These are phyloP conservation scores for Starmerella sp. DNA, from an alignment of 805 yeast species.

Conservation along the genomic window DNA sequence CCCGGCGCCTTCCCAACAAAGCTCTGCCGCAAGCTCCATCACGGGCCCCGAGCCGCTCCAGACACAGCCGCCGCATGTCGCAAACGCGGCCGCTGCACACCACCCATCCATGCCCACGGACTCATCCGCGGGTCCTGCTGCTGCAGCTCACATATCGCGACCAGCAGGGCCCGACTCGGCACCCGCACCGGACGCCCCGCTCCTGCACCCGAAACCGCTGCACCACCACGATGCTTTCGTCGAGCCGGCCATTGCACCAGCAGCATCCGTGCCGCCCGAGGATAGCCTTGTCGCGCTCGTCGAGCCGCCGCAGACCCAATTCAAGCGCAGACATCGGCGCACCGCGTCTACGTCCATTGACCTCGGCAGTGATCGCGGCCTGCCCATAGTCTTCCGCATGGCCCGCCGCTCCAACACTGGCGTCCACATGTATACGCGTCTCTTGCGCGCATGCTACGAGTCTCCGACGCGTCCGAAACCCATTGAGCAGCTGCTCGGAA, in stretches of 20 bases:
- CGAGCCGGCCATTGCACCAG: constrained; percentile 14
- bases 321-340: constrained; percentile 20
- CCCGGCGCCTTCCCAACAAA: background rate
- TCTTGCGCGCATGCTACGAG: constrained; percentile 29
- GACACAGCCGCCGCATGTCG: background rate
- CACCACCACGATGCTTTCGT: constrained; percentile 6
- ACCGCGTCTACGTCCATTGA: constrained; percentile 22
- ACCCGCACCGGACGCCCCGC: constrained; percentile 3
- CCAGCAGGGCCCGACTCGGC: background rate
- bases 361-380: constrained; percentile 19
- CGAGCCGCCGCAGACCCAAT: constrained; percentile 7
- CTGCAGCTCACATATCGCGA: background rate
- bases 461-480: constrained; percentile 26
- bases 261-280: constrained; percentile 18
- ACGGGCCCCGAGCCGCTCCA: background rate
- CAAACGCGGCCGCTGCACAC: background rate
- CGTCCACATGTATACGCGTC: constrained; percentile 23
- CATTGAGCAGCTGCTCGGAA: constrained; percentile 21
- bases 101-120: background rate
- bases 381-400: constrained; percentile 25
- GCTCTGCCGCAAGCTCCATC: background rate
- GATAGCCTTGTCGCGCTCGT: constrained; percentile 1
- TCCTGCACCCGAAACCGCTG: constrained; percentile 18
- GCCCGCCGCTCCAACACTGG: constrained; percentile 13
- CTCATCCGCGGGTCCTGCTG: background rate